Percentiles rank a stretch among this genome's conserved stretches.
These are phyloP conservation scores for Cryoendolithus antarcticus DNA, from an alignment of 2,329 filamentous ascomycete species.

Conservation along the genomic window DNA sequence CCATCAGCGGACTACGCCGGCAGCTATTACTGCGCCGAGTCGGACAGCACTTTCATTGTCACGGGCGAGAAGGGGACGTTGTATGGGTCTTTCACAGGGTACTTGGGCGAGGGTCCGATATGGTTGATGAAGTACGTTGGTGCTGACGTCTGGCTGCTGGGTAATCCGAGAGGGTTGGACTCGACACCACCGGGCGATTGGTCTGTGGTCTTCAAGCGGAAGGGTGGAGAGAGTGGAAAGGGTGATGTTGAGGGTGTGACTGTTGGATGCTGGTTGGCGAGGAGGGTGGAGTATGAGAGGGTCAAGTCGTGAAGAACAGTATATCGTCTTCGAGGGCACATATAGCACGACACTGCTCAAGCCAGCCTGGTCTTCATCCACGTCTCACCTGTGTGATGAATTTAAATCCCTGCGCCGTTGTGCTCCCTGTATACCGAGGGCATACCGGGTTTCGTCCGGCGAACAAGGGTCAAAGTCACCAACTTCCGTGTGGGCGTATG, in stretches of 20 bases:
- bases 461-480: too few species aligned
- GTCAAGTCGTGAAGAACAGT: background rate
- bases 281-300: slow-evolving; percentile 14
- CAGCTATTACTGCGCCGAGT: slow-evolving; percentile 25
- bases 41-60: slow-evolving; percentile 27
- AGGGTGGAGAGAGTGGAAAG: slow-evolving; percentile 6
- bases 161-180: slow-evolving; percentile 30
- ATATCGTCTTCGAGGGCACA: too few species aligned
- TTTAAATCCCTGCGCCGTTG: too few species aligned
- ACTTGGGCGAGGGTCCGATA: slow-evolving; percentile 27
- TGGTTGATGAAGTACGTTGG: slow-evolving; percentile 28
- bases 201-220: slow-evolving; percentile 27
- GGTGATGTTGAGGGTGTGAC: slow-evolving; percentile 16
- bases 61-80: slow-evolving; percentile 25
- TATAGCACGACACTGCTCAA: too few species aligned
- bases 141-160: slow-evolving; percentile 28
- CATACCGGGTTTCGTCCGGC: too few species aligned
- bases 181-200: slow-evolving; percentile 31
- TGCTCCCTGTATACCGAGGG: too few species aligned
- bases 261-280: slow-evolving; percentile 32
- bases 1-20: slow-evolving; percentile 14
- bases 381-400: too few species aligned
- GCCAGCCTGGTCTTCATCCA: too few species aligned
- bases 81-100: slow-evolving; percentile 34
- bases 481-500: too few species aligned